Percentiles rank a stretch among this genome's conserved stretches.
Evolutionary conservation across 2,329 filamentous ascomycete species (phyloP).

Genomic region (Helotiales sp.): DNA sequence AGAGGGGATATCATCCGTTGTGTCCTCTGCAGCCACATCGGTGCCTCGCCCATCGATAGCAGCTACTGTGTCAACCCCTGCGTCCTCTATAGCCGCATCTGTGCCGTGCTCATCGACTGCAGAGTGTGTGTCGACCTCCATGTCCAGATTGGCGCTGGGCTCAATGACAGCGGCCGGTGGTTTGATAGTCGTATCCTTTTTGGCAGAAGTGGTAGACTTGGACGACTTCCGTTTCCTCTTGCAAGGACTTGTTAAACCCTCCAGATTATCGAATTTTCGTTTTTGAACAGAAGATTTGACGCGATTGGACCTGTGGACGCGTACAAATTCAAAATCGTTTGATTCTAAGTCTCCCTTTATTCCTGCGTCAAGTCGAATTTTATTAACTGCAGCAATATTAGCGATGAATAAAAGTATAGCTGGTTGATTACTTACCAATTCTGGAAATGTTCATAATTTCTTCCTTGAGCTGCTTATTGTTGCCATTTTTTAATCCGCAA

Average conservation of each 20-base stretch:
- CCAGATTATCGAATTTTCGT: constrained; percentile 5
- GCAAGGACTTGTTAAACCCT: constrained; percentile 2
- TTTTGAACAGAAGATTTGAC: neutral
- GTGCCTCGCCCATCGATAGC: neutral
- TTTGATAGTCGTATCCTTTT: neutral
- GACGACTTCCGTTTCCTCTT: constrained; percentile 12
- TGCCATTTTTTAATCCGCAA: neutral
- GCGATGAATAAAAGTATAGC: neutral
- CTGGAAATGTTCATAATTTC: neutral
- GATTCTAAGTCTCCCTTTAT: constrained; percentile 1
- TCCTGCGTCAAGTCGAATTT: constrained; percentile 1
- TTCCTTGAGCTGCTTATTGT: neutral
- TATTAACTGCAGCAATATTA: neutral
- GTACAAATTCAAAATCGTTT: neutral
- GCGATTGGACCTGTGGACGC: constrained; percentile 3
- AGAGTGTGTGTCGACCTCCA: constrained; percentile 3
- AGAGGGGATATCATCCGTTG: neutral
- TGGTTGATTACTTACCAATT: neutral
- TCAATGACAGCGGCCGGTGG: neutral
- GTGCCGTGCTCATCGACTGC: neutral
- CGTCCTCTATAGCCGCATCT: too few species aligned
- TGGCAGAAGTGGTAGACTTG: neutral
- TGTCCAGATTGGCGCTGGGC: neutral
- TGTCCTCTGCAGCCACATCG: neutral
- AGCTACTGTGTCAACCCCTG: neutral